These are phyloP conservation scores for Durusdinium trenchii DNA, from an alignment of 73 alveolate species.

Conservation along the genomic window DNA sequence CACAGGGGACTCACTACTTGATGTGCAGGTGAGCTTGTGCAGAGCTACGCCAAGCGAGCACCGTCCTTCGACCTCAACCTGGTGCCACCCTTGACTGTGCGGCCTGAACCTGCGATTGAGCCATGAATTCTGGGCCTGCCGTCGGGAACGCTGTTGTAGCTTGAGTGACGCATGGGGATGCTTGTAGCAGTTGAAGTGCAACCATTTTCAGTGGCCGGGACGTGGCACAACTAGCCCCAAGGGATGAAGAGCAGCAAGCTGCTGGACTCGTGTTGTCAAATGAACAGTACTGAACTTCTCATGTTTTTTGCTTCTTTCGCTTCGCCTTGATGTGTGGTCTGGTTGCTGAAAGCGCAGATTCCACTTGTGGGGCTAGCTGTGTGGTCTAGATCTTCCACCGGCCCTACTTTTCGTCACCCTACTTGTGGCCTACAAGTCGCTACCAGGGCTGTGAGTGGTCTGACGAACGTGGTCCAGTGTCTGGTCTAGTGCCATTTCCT, in stretches of 20 bases:
- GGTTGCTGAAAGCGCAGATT: no score
- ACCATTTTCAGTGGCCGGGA: background rate
- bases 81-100: background rate
- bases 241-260: background rate
- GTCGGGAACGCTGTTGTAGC: background rate
- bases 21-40: conserved; percentile 43
- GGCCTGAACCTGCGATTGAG: background rate
- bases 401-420: background rate
- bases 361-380: no score
- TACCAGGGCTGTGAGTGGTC: background rate
- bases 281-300: background rate
- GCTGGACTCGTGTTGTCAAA: background rate
- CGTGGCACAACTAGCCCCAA: background rate
- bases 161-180: background rate
- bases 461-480: background rate
- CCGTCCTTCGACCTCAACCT: conserved; percentile 48
- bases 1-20: background rate
- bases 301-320: no score
- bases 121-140: background rate
- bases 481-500: background rate
- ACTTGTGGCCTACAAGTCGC: background rate
- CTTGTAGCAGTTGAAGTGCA: background rate
- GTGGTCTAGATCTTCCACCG: no score
- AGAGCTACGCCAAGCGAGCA: conserved; percentile 61
- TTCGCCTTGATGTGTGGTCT: no score